Conservation (phyloP, 495 filamentous ascomycete genomes). For the Neurospora sublineolata region DNA sequence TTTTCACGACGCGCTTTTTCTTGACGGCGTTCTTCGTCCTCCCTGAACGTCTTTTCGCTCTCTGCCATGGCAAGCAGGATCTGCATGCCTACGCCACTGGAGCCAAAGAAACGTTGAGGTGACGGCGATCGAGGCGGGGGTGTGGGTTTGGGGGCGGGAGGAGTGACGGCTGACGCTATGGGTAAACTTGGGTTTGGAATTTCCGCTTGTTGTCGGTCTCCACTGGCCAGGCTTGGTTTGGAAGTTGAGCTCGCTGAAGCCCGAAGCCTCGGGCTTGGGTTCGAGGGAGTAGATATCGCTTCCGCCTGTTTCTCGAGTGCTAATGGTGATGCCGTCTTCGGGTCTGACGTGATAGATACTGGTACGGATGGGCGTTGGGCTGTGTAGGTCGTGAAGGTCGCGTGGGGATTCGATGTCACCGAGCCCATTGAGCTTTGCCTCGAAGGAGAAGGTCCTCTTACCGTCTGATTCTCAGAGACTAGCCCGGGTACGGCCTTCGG, state of each 20-base stretch:
- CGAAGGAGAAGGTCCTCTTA: not conserved
- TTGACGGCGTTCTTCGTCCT: slow-evolving; percentile 6
- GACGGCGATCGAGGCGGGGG: not conserved
- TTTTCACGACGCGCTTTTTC: not conserved
- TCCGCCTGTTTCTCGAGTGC: not conserved
- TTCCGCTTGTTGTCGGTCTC: not conserved
- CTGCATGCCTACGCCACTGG: slow-evolving; percentile 3
- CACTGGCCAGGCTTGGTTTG: not conserved
- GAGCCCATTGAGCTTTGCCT: not conserved
- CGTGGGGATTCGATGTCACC: not conserved
- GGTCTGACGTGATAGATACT: not conserved
- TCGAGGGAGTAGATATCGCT: not conserved
- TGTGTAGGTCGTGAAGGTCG: not conserved
- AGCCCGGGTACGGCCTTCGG: not conserved
- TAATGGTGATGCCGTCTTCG: not conserved
- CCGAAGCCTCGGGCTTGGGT: not conserved
- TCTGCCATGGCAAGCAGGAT: not conserved
- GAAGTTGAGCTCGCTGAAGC: not conserved
- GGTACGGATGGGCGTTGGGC: not conserved
- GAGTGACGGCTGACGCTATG: not conserved
- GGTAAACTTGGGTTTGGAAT: not conserved
- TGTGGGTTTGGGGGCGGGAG: not conserved
- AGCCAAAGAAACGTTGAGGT: slow-evolving; percentile 8
- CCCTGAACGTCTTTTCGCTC: slow-evolving; percentile 1
- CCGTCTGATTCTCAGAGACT: not conserved